phyloP scores from a whole-genome alignment of 371 early-diverging fungal species.

The Blakeslea trispora region DNA sequence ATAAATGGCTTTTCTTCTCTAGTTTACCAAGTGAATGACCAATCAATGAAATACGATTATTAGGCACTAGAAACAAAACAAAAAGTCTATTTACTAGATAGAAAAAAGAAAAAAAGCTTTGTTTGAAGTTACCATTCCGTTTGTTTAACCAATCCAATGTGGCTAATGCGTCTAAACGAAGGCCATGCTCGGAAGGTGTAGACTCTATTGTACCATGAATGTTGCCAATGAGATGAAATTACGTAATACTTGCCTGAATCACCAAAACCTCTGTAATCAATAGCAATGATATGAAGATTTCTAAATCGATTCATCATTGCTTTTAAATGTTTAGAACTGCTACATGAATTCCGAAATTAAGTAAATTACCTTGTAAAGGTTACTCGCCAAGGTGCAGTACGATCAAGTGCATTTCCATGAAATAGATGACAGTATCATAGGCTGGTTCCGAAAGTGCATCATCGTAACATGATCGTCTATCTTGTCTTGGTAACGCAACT shows the following conservation, averaged over 20 bases:
- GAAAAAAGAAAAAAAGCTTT: too few species aligned
- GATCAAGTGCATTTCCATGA: constrained; percentile 52
- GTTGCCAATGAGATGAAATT: too few species aligned
- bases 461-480: constrained; percentile 25
- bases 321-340: too few species aligned
- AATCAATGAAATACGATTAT: constrained; percentile 35
- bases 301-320: constrained; percentile 26
- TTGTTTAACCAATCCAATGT: constrained; percentile 37
- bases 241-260: constrained; percentile 39
- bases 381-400: constrained; percentile 47
- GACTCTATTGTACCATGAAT: constrained; percentile 36
- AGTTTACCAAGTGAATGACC: constrained; percentile 53
- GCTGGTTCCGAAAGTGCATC: constrained; percentile 27
- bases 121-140: constrained; percentile 44
- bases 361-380: constrained; percentile 43
- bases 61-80: constrained; percentile 31
- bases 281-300: constrained; percentile 37
- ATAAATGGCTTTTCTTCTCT: too few species aligned
- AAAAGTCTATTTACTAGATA: too few species aligned
- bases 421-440: constrained; percentile 44
- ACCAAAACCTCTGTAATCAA: constrained; percentile 54
- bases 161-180: constrained; percentile 40
- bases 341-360: background rate
- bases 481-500: constrained; percentile 19
- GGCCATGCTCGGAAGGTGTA: constrained; percentile 43